phyloP scores from a whole-genome alignment of 2,329 filamentous ascomycete species.

The Daldinia eschscholtzii region DNA sequence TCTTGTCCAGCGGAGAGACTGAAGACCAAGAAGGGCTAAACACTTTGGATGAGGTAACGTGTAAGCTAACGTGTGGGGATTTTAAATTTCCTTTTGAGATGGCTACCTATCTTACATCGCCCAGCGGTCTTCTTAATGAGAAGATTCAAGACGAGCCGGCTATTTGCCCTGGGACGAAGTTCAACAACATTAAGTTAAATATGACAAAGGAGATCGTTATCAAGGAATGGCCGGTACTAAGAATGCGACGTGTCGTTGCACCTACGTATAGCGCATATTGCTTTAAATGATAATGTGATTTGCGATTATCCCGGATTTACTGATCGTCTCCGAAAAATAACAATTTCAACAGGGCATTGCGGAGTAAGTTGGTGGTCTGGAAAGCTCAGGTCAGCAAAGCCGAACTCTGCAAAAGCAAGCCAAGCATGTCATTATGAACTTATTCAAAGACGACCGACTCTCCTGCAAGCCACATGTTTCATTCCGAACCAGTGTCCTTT shows the following conservation, averaged over 20 bases:
- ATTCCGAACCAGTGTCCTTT: not conserved
- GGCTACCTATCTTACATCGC: not conserved
- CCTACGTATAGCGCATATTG: not conserved
- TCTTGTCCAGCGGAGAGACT: not conserved
- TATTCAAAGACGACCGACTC: not conserved
- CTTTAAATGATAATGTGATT: not conserved
- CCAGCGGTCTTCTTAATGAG: not conserved
- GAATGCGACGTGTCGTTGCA: not conserved
- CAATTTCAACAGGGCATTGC: not conserved
- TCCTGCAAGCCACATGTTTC: slow-evolving; percentile 14
- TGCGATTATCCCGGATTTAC: too few relatives aligned
- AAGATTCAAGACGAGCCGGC: not conserved
- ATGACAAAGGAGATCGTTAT: not conserved
- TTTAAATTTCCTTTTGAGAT: not conserved
- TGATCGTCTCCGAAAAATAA: too few relatives aligned
- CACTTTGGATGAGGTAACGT: not conserved
- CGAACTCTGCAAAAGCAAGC: not conserved
- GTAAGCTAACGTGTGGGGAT: not conserved
- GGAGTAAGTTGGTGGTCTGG: not conserved
- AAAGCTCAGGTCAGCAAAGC: not conserved
- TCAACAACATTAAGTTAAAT: not conserved
- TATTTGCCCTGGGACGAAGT: not conserved
- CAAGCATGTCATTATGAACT: not conserved
- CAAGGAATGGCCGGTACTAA: not conserved
- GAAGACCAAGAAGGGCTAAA: not conserved